A percentile compares a stretch with the other conserved stretches of the same genome.
These are phyloP conservation scores for Pinus taeda DNA, from an alignment of 75 land plant genomes.

Conservation along the genomic window DNA sequence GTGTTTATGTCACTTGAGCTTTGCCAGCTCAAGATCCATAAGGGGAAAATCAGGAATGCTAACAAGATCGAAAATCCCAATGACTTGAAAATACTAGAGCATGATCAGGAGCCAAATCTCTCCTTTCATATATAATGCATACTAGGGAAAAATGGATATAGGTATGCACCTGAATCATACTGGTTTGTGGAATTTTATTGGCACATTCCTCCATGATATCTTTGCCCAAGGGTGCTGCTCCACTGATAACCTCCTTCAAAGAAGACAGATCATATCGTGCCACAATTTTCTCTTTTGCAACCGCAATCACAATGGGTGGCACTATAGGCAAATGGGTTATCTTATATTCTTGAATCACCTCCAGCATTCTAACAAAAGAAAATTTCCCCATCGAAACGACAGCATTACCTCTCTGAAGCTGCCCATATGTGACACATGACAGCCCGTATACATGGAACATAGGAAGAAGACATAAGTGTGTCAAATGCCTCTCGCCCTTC, in stretches of 20 bases:
- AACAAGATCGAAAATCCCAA: no score
- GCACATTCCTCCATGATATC: conserved; percentile 66
- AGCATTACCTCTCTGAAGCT: conserved; percentile 50
- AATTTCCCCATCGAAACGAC: conserved; percentile 64
- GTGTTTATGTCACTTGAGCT: no score
- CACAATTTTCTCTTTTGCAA: conserved; percentile 56
- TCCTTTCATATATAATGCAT: no score
- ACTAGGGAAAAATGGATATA: no score
- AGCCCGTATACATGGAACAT: conserved; percentile 87
- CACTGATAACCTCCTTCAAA: conserved; percentile 42
- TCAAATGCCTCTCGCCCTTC: conserved; percentile 22
- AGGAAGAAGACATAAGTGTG: conserved; percentile 49
- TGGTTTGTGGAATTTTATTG: conserved; percentile 25
- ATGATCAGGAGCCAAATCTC: no score
- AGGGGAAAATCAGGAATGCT: no score
- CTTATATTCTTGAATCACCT: conserved; percentile 40
- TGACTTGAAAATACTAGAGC: no score
- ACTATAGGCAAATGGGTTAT: conserved; percentile 61
- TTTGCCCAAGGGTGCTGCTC: conserved; percentile 80
- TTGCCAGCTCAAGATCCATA: no score
- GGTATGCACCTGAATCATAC: conserved; percentile 32
- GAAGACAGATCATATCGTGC: conserved; percentile 61
- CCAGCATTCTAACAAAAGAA: conserved; percentile 39
- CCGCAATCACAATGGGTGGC: conserved; percentile 62
- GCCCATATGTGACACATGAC: conserved; percentile 30